Evolutionary conservation across 306 rosid genomes (phyloP), one percentile per base, ranked within the genome.

Genomic region (Neltuma alba): DNA sequence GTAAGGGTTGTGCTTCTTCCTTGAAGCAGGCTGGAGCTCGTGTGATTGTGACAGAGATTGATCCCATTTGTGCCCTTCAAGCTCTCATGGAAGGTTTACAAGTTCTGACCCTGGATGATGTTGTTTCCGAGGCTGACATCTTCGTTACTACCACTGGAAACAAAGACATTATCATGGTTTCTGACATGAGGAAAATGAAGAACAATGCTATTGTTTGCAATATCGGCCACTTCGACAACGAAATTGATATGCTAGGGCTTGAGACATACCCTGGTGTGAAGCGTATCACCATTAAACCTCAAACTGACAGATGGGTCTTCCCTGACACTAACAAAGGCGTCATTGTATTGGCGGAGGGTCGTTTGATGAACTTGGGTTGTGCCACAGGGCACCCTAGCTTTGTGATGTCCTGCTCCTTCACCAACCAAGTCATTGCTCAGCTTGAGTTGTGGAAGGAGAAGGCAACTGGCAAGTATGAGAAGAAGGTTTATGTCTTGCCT

Each of bases 321-420:
- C 98, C 99, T 0, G 98, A 93, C 2, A 93, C 93, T 12, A 90
- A 91, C 0, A 0, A 79, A 0, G 98, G 99, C 16, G 60, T 95
- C 91, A 87, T 95, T 52, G 84, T 95, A 6, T 81, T 95, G 86
- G 99, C 99, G 0, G 99, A 95, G 88, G 99, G 98, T 5, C 91
- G 99, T 60, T 84, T 95, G 79, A 95, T 95, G 99, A 95, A 95
- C 93, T 81, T 95, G 89, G 99, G 99, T 9, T 95, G 99, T 70
- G 99, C 99, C 66, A 95, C 99, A 0, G 99, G 99, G 1, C 99
- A 95, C 89, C 99, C 99, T 0, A 95, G 99, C 82, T 95, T 95
- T 25, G 99, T 95, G 73, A 95, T 95, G 99, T 95, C 99, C 6
- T 95, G 99, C 80, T 95, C 99, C 6, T 95, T 95, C 91, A 93